phyloP scores from a whole-genome alignment of 2,329 filamentous ascomycete genomes.

The Botrytis squamosa region DNA sequence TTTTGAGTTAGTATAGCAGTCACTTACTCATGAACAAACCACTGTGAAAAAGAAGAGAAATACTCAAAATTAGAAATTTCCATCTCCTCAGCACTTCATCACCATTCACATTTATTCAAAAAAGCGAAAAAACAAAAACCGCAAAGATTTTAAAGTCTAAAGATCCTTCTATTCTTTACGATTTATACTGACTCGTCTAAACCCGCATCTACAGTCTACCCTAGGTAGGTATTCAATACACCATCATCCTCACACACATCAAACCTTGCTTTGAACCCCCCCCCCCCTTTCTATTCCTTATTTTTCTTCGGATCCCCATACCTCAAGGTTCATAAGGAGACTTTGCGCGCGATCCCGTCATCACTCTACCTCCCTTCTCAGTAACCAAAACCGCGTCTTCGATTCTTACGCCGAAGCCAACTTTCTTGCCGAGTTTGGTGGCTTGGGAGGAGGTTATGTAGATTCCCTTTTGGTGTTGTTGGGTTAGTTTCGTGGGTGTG shows the following conservation, averaged over 20 bases:
- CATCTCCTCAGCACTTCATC: background rate
- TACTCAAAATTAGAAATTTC: background rate
- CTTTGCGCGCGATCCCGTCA: constrained; percentile 32
- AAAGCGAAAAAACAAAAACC: no score
- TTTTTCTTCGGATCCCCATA: background rate
- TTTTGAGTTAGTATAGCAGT: no score
- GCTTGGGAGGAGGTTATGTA: constrained; percentile 48
- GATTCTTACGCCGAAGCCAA: constrained; percentile 60
- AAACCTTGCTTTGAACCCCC: background rate
- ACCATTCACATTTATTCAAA: no score
- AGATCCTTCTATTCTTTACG: background rate
- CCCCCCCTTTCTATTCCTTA: background rate
- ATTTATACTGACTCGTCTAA: background rate
- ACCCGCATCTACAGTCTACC: background rate
- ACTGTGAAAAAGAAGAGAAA: no score
- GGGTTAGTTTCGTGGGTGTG: background rate
- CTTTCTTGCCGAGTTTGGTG: constrained; percentile 27
- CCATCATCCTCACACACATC: background rate
- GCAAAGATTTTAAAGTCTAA: background rate
- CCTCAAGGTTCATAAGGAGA: constrained; percentile 33
- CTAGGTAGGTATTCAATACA: background rate
- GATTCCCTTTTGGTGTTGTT: constrained; percentile 44
- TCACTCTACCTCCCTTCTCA: constrained; percentile 47
- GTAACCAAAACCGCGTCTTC: constrained; percentile 61
- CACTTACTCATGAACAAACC: no score